Evolutionary conservation across 148 eudicot species (phyloP).

Genomic region (Salicornia ramosissima): DNA sequence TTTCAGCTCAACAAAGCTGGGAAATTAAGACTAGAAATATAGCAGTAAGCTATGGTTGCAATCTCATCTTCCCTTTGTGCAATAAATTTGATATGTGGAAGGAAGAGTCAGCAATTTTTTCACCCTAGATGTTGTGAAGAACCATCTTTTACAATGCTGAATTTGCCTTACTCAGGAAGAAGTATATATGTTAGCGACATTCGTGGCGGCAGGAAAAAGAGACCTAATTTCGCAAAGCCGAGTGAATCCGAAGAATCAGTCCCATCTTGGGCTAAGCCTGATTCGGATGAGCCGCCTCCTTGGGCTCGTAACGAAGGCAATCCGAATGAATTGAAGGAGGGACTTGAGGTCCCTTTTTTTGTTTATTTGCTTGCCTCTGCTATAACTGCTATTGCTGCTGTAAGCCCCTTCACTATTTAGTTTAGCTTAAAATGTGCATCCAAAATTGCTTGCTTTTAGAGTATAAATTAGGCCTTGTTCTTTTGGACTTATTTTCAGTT

Average conservation of each 20-base stretch:
- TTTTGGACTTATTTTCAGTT: too few species aligned
- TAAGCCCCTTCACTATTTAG: conserved; percentile 21
- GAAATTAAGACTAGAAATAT: background rate
- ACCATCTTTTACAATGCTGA: conserved; percentile 6
- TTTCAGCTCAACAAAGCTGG: background rate
- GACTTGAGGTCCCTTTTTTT: conserved; percentile 56
- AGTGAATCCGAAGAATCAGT: conserved; percentile 45
- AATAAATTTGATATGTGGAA: conserved; percentile 10
- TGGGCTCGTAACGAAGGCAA: conserved; percentile 76
- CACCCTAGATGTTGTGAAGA: conserved; percentile 16
- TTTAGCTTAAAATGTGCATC: background rate
- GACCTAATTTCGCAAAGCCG: conserved; percentile 36
- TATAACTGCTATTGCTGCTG: conserved; percentile 92
- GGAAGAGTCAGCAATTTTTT: conserved; percentile 9
- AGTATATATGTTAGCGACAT: background rate
- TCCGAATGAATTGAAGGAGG: conserved; percentile 30
- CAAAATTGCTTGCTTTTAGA: background rate
- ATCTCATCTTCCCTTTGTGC: conserved; percentile 23
- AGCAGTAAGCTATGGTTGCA: conserved; percentile 26
- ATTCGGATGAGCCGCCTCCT: conserved; percentile 92
- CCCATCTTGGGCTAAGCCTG: conserved; percentile 86
- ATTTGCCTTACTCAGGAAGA: conserved; percentile 6
- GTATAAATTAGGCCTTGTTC: too few species aligned
- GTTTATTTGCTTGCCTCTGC: conserved; percentile 93
- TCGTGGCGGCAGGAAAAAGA: conserved; percentile 1